Evolutionary conservation across 306 rosid species (phyloP).

Genomic region (Castanopsis chinensis): DNA sequence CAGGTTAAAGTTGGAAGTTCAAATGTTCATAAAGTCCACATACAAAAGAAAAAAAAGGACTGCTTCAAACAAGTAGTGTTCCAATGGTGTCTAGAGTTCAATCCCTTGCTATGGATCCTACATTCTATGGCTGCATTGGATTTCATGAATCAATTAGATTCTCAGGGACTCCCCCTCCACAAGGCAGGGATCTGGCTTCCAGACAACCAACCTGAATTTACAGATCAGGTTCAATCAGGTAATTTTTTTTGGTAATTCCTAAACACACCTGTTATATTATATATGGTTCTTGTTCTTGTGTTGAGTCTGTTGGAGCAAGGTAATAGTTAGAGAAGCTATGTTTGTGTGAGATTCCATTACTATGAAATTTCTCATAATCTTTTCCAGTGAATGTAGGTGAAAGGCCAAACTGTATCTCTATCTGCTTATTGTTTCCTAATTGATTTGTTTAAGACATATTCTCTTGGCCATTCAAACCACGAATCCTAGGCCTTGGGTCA

Average conservation of each 20-base stretch:
- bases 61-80: conserved; percentile 2
- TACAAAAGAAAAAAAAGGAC: neutral
- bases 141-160: no score
- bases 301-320: neutral
- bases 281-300: neutral
- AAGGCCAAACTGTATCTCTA: neutral
- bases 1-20: conserved; percentile 5
- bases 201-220: no score
- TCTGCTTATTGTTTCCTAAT: neutral
- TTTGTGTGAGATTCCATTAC: neutral
- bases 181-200: no score
- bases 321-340: neutral
- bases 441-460: neutral
- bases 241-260: neutral
- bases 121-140: no score
- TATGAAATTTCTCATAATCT: neutral
- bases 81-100: neutral
- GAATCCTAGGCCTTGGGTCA: neutral
- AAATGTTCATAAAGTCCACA: conserved; percentile 13
- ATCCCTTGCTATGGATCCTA: neutral
- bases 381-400: neutral
- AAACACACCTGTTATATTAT: neutral
- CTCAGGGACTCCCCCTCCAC: no score
- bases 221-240: neutral
- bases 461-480: neutral